Conservation (phyloP, 2,329 filamentous ascomycete species). For the Colletotrichum spinosum region DNA sequence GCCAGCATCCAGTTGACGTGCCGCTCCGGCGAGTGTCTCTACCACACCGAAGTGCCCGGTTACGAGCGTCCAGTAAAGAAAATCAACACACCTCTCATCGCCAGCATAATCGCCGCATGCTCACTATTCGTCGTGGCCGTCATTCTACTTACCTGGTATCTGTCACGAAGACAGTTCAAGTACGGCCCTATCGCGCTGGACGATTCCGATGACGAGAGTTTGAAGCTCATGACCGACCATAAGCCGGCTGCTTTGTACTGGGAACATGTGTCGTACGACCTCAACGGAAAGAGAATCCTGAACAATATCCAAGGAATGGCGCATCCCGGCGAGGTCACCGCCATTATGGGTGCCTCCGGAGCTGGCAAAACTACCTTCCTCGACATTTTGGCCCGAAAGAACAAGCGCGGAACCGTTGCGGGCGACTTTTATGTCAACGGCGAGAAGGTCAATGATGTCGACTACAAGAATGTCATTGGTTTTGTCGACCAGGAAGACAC, state of each 20-base stretch:
- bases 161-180: slow-evolving; percentile 78
- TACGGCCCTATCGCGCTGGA: slow-evolving; percentile 85
- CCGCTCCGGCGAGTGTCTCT: slow-evolving; percentile 89
- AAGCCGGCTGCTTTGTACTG: slow-evolving; percentile 91
- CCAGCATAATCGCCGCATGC: slow-evolving; percentile 88
- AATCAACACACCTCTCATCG: slow-evolving; percentile 97
- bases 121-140: slow-evolving; percentile 90
- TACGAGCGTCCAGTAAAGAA: slow-evolving; percentile 89
- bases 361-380: slow-evolving; percentile 98
- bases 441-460: slow-evolving; percentile 83
- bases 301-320: slow-evolving; percentile 84
- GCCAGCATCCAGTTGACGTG: slow-evolving; percentile 87
- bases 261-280: slow-evolving; percentile 84
- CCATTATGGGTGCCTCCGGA: slow-evolving; percentile 98
- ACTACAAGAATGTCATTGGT: slow-evolving; percentile 92
- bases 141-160: slow-evolving; percentile 86
- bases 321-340: slow-evolving; percentile 94
- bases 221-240: slow-evolving; percentile 89
- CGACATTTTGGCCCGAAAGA: slow-evolving; percentile 95
- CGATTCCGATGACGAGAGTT: slow-evolving; percentile 88
- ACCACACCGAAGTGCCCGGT: slow-evolving; percentile 91
- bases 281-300: slow-evolving; percentile 91
- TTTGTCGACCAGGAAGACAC: slow-evolving; percentile 99
- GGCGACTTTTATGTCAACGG: slow-evolving; percentile 95
- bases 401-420: slow-evolving; percentile 83